A percentile compares a stretch with the other conserved stretches of the same genome.
Evolutionary conservation across 768 basidiomycete genomes (phyloP).

Genomic region (Udeniomyces megalosporus): DNA sequence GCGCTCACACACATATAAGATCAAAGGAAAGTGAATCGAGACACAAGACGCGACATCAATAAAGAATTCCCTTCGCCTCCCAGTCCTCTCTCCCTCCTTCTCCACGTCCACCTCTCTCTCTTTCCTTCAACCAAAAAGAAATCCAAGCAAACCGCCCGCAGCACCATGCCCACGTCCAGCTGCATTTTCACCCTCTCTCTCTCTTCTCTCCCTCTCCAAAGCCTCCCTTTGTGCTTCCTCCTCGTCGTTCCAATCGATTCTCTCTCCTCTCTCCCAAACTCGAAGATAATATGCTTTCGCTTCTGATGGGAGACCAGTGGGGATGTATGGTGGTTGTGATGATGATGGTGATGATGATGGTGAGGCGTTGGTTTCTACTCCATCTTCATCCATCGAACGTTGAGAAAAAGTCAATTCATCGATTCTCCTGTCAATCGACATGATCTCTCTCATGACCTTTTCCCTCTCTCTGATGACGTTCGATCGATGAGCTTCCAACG

Average conservation of each 20-base stretch:
- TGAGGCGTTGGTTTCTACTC: background rate
- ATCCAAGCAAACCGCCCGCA: too few relatives aligned
- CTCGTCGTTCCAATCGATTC: slow-evolving; percentile 15
- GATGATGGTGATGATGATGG: background rate
- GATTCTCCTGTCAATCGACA: too few relatives aligned
- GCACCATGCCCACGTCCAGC: too few relatives aligned
- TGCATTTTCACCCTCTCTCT: background rate
- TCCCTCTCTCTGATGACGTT: background rate
- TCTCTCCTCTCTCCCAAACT: slow-evolving; percentile 11
- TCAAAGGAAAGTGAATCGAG: too few relatives aligned
- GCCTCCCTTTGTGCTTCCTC: slow-evolving; percentile 11
- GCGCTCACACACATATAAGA: too few relatives aligned
- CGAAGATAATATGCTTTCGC: background rate
- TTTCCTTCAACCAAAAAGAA: too few relatives aligned
- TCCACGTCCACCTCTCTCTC: too few relatives aligned
- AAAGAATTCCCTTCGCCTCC: too few relatives aligned
- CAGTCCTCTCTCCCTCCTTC: too few relatives aligned
- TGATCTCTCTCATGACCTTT: background rate
- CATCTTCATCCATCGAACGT: background rate
- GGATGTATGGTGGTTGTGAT: background rate
- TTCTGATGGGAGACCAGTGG: background rate
- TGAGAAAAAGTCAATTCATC: background rate
- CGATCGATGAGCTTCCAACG: background rate
- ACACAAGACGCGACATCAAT: too few relatives aligned
- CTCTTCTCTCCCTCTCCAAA: background rate